These are phyloP conservation scores for Galeopsis tetrahit DNA, from an alignment of 257 asterid genomes.

Conservation along the genomic window DNA sequence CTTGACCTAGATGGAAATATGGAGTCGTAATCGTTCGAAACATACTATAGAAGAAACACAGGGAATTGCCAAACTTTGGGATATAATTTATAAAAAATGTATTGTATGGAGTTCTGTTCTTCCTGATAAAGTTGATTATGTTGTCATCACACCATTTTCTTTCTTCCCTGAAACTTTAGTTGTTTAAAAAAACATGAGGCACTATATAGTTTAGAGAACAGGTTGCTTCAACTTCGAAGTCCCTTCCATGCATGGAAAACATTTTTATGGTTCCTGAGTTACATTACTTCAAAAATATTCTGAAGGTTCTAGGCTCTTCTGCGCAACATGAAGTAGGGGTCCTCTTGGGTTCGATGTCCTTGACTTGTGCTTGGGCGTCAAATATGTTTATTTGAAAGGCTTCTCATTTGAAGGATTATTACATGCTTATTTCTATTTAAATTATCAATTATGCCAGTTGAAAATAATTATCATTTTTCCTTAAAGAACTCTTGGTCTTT, in stretches of 20 bases:
- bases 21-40: slow-evolving; percentile 40
- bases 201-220: not conserved
- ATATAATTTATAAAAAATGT: not conserved
- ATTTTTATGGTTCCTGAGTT: not conserved
- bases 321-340: not conserved
- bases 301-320: not conserved
- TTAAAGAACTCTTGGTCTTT: slow-evolving; percentile 2
- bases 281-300: not conserved
- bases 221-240: not conserved
- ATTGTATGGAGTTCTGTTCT: not conserved
- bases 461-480: not conserved
- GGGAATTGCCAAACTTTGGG: slow-evolving; percentile 14
- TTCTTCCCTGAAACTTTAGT: not conserved
- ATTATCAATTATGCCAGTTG: not conserved
- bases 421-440: not conserved
- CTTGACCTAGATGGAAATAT: slow-evolving; percentile 44
- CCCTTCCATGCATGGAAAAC: not conserved
- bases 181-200: not conserved
- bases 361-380: not conserved
- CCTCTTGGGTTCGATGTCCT: not conserved
- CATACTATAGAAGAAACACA: not conserved
- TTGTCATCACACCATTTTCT: not conserved
- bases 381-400: not conserved
- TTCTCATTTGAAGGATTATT: not conserved
- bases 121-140: slow-evolving; percentile 10